These are phyloP conservation scores for Pseudotulostoma volvatum DNA, from an alignment of 495 filamentous ascomycete species.

Conservation along the genomic window DNA sequence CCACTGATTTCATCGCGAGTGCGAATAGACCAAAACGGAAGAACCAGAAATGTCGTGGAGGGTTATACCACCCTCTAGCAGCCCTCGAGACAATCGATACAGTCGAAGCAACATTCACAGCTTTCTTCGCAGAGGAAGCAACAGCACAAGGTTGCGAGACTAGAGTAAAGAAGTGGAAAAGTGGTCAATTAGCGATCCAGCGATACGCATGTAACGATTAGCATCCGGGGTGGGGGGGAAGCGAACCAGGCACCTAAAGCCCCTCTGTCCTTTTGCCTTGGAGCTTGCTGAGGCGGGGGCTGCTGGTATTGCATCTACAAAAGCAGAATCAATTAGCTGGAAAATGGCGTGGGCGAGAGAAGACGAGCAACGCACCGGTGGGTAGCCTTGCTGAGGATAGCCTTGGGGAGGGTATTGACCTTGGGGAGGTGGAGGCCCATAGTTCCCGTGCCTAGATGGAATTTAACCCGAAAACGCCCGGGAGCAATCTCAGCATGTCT, in stretches of 20 bases:
- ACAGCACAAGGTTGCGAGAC: constrained; percentile 57
- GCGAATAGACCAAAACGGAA: too few relatives aligned
- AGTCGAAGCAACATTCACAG: constrained; percentile 62
- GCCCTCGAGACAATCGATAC: constrained; percentile 46
- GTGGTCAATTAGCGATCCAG: constrained; percentile 6
- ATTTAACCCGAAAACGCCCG: too few relatives aligned
- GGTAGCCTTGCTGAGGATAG: constrained; percentile 15
- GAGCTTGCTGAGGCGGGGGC: constrained; percentile 33
- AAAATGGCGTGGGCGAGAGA: constrained; percentile 9
- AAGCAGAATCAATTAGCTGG: too few relatives aligned
- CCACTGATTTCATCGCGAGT: too few relatives aligned
- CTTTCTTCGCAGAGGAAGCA: constrained; percentile 66
- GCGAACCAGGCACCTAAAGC: constrained; percentile 46
- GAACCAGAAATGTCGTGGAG: too few relatives aligned
- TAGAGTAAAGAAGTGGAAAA: constrained; percentile 5
- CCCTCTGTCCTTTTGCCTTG: constrained; percentile 34
- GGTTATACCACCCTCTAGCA: too few relatives aligned
- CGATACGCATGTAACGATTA: background rate
- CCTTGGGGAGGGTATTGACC: constrained; percentile 7
- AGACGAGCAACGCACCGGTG: background rate
- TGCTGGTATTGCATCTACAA: constrained; percentile 44
- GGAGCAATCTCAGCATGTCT: too few relatives aligned
- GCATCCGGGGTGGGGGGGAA: background rate
- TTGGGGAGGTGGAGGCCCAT: constrained; percentile 5
- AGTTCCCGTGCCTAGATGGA: constrained; percentile 1